These are phyloP conservation scores for Clonostachys chloroleuca DNA, from an alignment of 2,329 filamentous ascomycete genomes.

Conservation along the genomic window DNA sequence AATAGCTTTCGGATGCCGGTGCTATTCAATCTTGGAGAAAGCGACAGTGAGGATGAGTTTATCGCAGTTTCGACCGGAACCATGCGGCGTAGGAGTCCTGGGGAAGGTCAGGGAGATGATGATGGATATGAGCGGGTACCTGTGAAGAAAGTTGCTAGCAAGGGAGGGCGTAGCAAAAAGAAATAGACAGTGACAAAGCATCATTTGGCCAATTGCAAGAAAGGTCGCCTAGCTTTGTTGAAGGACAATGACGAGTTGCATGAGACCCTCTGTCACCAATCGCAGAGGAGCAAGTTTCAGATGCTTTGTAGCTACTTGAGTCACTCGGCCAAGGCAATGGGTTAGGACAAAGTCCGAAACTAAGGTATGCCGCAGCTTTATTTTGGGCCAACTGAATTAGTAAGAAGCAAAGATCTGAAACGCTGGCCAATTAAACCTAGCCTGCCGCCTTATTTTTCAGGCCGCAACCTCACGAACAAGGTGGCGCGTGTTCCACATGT, in stretches of 20 bases:
- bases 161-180: conserved; percentile 35
- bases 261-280: too few species aligned
- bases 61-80: conserved; percentile 69
- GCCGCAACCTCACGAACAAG: conserved; percentile 9
- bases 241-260: background rate
- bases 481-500: conserved; percentile 8
- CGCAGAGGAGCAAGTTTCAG: too few species aligned
- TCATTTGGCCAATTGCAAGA: background rate
- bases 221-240: too few species aligned
- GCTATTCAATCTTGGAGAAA: conserved; percentile 86
- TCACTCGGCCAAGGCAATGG: background rate
- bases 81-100: conserved; percentile 80
- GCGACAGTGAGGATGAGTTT: conserved; percentile 91
- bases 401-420: background rate
- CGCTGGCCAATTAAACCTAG: background rate
- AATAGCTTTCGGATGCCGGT: conserved; percentile 86
- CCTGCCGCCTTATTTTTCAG: conserved; percentile 8
- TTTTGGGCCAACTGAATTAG: background rate
- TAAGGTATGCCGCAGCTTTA: background rate
- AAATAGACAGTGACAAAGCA: conserved; percentile 13
- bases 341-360: background rate
- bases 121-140: conserved; percentile 32
- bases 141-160: conserved; percentile 31
- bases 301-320: background rate
- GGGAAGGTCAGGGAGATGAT: conserved; percentile 61